These are phyloP conservation scores for Talaromyces nanjingensis DNA, from an alignment of 495 filamentous ascomycete genomes.

Conservation along the genomic window DNA sequence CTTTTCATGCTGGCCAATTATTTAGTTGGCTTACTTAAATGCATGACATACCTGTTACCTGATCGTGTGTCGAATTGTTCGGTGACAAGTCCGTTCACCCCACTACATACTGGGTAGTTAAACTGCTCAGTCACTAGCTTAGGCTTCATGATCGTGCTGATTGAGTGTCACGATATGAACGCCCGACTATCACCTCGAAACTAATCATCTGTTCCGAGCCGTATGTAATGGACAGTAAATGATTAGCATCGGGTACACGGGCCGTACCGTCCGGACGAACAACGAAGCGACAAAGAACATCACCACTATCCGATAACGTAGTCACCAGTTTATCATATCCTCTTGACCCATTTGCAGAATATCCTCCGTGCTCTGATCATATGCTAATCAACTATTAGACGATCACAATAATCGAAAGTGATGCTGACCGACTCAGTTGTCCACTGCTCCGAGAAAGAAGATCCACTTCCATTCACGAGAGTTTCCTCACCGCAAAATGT, in stretches of 20 bases:
- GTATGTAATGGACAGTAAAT: neutral
- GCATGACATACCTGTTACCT: neutral
- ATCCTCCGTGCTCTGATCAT: neutral
- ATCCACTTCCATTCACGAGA: neutral
- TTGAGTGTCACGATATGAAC: neutral
- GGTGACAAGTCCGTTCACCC: neutral
- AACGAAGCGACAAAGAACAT: neutral
- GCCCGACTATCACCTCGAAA: neutral
- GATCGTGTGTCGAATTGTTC: neutral
- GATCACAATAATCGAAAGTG: neutral
- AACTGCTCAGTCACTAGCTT: neutral
- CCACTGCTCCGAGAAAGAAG: neutral
- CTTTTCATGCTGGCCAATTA: neutral
- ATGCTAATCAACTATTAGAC: neutral
- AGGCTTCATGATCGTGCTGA: neutral
- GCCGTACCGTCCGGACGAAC: neutral
- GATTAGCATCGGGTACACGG: neutral
- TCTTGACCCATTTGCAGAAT: neutral
- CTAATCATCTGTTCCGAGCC: neutral
- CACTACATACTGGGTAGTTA: neutral
- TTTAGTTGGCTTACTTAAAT: neutral
- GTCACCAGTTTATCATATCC: neutral
- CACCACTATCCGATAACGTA: too few species aligned
- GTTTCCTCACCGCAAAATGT: slow-evolving; percentile 2
- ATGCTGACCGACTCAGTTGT: neutral